Evolutionary conservation across 2,329 filamentous ascomycete species (phyloP).

Genomic region (Trichoderma simmonsii): DNA sequence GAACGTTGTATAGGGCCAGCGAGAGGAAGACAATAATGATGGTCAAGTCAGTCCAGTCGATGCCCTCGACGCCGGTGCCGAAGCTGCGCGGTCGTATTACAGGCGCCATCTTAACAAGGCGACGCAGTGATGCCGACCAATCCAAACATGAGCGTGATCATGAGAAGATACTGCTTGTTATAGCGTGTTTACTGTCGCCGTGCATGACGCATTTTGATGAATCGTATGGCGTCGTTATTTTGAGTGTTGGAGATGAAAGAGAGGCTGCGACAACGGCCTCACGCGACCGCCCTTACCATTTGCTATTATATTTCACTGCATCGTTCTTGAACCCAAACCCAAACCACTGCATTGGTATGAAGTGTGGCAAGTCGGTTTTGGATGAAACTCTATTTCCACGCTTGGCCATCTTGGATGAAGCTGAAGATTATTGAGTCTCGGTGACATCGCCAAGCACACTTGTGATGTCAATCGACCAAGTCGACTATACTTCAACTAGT

Average conservation of each 20-base stretch:
- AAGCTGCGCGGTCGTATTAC: not conserved
- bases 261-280: not conserved
- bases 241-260: not conserved
- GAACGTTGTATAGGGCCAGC: constrained; percentile 14
- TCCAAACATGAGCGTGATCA: not conserved
- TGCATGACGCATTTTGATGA: not conserved
- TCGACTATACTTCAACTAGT: not conserved
- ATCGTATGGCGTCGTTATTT: not conserved
- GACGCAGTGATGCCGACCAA: not conserved
- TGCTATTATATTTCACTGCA: not conserved
- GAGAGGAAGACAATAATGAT: constrained; percentile 17
- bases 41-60: not conserved
- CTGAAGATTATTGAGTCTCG: not conserved
- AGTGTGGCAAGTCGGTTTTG: not conserved
- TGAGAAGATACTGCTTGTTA: not conserved
- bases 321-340: not conserved
- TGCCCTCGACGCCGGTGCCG: not conserved
- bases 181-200: not conserved
- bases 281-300: not conserved
- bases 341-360: not conserved
- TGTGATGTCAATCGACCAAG: not conserved
- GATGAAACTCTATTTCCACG: not conserved
- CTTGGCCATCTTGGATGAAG: not conserved
- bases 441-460: not conserved
- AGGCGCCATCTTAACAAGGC: not conserved